phyloP scores from a whole-genome alignment of 2,329 filamentous ascomycete genomes.

The Trichoderma sp. region DNA sequence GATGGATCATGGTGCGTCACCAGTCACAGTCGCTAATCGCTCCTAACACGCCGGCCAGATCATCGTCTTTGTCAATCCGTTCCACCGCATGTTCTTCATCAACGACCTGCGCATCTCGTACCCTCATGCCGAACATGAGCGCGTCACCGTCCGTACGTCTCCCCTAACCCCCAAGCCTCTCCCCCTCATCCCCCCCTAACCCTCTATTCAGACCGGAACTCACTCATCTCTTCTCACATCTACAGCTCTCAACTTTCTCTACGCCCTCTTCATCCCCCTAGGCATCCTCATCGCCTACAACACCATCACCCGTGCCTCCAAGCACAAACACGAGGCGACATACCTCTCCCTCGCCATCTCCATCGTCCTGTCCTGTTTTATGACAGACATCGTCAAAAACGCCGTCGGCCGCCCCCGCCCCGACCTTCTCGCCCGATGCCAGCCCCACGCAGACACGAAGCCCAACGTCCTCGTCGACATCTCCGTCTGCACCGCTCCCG shows the following conservation, averaged over 20 bases:
- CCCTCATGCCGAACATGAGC: slow-evolving; percentile 80
- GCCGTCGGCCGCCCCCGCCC: slow-evolving; percentile 73
- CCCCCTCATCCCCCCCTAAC: not conserved
- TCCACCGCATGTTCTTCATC: slow-evolving; percentile 92
- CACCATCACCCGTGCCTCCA: slow-evolving; percentile 59
- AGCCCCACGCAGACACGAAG: slow-evolving; percentile 59
- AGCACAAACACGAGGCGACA: slow-evolving; percentile 83
- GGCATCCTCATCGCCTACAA: slow-evolving; percentile 68
- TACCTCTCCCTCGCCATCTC: slow-evolving; percentile 78
- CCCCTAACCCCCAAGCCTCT: no score
- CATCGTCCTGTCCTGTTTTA: slow-evolving; percentile 74
- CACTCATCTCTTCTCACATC: not conserved
- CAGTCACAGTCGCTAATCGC: not conserved
- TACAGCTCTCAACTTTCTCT: slow-evolving; percentile 73
- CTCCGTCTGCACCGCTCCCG: slow-evolving; percentile 71
- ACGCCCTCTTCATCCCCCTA: slow-evolving; percentile 73
- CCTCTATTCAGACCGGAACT: not conserved
- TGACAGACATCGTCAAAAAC: slow-evolving; percentile 93
- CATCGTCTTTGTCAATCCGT: slow-evolving; percentile 65
- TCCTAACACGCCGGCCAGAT: slow-evolving; percentile 32
- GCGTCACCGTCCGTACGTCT: slow-evolving; percentile 72
- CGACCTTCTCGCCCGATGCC: slow-evolving; percentile 73
- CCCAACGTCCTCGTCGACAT: slow-evolving; percentile 60
- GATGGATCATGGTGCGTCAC: slow-evolving; percentile 63
- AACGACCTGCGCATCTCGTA: slow-evolving; percentile 83